phyloP scores from a whole-genome alignment of 306 rosid species.

The Elaeagnus macrophylla region DNA sequence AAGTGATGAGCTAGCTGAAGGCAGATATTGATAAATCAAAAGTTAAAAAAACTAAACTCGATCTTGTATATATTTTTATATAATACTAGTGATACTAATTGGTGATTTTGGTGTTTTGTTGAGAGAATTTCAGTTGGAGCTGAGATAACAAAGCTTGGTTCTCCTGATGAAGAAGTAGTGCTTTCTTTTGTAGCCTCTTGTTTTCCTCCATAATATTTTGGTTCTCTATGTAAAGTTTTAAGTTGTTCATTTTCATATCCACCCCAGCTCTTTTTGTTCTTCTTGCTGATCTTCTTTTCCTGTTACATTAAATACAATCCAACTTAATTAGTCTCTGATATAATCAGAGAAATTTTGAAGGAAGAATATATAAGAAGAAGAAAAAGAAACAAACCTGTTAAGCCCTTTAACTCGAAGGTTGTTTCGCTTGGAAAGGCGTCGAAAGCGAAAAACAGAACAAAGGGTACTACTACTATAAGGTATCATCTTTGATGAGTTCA shows the following conservation, averaged over 20 bases:
- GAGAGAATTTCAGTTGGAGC: constrained; percentile 36
- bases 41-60: too few relatives aligned
- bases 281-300: constrained; percentile 36
- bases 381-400: constrained; percentile 33
- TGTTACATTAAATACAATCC: constrained; percentile 17
- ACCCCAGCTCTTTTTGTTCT: constrained; percentile 23
- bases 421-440: constrained; percentile 25
- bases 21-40: too few relatives aligned
- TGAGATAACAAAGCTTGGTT: constrained; percentile 51
- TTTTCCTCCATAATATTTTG: constrained; percentile 63
- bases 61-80: too few relatives aligned
- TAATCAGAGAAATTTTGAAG: background rate
- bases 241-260: constrained; percentile 60
- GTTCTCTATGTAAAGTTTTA: constrained; percentile 57
- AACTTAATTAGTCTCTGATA: background rate
- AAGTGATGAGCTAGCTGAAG: too few relatives aligned
- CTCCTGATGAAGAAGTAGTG: constrained; percentile 70
- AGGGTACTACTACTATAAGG: constrained; percentile 18
- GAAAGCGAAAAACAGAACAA: constrained; percentile 16
- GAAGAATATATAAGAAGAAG: background rate
- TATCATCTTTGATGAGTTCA: constrained; percentile 29
- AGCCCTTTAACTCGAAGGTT: constrained; percentile 35
- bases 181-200: constrained; percentile 58
- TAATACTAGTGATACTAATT: too few relatives aligned
- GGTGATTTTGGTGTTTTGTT: constrained; percentile 11